A percentile compares a stretch with the other conserved stretches of the same genome.
phyloP scores from a whole-genome alignment of 2,329 filamentous ascomycete genomes.

The Fusarium coffeatum region DNA sequence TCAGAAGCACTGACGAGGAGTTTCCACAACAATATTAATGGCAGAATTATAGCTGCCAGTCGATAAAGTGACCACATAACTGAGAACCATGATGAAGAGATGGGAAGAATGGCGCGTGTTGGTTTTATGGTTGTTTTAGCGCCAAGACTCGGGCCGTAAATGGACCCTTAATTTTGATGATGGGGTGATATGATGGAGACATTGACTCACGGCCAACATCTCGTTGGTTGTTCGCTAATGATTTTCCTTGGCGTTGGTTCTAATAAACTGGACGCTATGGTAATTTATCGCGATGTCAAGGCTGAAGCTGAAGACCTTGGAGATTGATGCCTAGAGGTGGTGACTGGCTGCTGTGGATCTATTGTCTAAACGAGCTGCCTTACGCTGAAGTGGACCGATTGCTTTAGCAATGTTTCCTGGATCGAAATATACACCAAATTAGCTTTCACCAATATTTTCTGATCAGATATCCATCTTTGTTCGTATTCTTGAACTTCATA shows the following conservation, averaged over 20 bases:
- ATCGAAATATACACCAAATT: no score
- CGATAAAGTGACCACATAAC: neutral
- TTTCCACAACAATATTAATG: neutral
- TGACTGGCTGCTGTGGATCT: no score
- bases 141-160: neutral
- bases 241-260: neutral
- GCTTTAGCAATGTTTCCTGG: no score
- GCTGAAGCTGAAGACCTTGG: neutral
- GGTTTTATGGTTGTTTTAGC: neutral
- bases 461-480: no score
- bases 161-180: neutral
- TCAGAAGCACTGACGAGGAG: neutral
- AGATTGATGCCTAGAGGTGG: neutral
- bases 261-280: neutral
- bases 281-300: rapidly evolving
- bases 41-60: neutral
- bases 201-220: neutral
- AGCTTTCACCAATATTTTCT: no score
- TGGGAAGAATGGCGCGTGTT: neutral
- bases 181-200: neutral
- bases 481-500: neutral
- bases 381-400: no score
- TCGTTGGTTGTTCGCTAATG: neutral
- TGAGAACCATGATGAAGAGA: neutral
- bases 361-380: no score